Percentiles rank a stretch among this genome's conserved stretches.
phyloP scores from a whole-genome alignment of 306 rosid species.

The Begonia loranthoides region DNA sequence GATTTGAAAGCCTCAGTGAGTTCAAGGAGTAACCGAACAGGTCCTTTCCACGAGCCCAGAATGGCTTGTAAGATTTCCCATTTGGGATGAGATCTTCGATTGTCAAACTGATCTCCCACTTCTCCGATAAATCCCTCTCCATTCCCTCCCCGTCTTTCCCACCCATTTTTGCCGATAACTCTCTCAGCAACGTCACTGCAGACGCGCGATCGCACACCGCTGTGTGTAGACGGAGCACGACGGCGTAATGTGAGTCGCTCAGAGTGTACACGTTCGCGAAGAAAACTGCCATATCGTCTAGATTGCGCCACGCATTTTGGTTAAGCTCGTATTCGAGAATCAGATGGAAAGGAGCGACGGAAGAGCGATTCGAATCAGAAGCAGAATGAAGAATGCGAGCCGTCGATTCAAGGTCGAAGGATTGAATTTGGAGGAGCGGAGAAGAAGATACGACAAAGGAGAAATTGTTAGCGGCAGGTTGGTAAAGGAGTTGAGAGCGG shows the following conservation, averaged over 20 bases:
- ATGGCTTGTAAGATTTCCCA: slow-evolving; percentile 44
- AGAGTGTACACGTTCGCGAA: slow-evolving; percentile 33
- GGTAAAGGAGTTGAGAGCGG: slow-evolving; percentile 52
- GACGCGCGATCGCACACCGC: slow-evolving; percentile 56
- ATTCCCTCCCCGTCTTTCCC: slow-evolving; percentile 9
- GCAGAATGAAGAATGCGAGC: slow-evolving; percentile 23
- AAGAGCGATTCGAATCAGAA: slow-evolving; percentile 2
- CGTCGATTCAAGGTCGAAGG: slow-evolving; percentile 47
- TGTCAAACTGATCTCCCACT: slow-evolving; percentile 21
- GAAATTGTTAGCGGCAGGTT: slow-evolving; percentile 25
- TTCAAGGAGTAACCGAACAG: slow-evolving; percentile 81
- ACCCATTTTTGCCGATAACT: slow-evolving; percentile 15
- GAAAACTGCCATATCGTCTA: slow-evolving; percentile 24
- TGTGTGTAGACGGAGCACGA: slow-evolving; percentile 65
- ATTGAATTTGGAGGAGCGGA: slow-evolving; percentile 37
- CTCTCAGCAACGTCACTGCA: slow-evolving; percentile 44
- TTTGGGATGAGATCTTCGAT: slow-evolving; percentile 68
- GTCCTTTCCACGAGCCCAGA: slow-evolving; percentile 95
- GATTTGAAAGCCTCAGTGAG: slow-evolving; percentile 39
- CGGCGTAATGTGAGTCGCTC: slow-evolving; percentile 23
- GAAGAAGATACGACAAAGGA: slow-evolving; percentile 25
- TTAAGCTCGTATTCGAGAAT: slow-evolving; percentile 67
- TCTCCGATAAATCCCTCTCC: slow-evolving; percentile 18
- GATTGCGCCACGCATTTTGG: slow-evolving; percentile 37
- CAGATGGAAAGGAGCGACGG: slow-evolving; percentile 33